Evolutionary conservation across 768 basidiomycete genomes (phyloP).

Genomic region (Tylopilus balloui): DNA sequence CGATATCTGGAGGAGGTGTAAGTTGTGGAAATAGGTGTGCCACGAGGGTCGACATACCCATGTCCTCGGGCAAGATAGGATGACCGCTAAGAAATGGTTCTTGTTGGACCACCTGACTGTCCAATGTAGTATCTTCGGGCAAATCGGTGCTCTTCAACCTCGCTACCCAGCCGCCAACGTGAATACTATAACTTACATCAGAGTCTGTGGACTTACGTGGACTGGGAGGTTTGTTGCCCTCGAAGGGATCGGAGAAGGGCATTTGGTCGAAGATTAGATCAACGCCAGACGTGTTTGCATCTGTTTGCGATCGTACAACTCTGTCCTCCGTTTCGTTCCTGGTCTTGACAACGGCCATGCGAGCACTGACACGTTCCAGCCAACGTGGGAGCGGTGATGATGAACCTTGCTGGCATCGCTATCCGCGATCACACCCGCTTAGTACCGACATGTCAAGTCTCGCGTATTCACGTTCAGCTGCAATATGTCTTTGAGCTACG

Average conservation of each 20-base stretch:
- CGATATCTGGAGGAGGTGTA: constrained; percentile 28
- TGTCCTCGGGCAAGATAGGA: constrained; percentile 29
- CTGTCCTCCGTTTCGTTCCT: not conserved
- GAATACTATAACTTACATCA: not conserved
- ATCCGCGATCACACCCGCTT: too few species aligned
- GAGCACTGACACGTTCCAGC: not conserved
- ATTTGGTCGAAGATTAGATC: not conserved
- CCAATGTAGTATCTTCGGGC: constrained; percentile 13
- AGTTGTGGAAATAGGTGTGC: not conserved
- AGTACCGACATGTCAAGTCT: not conserved
- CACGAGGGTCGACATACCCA: constrained; percentile 17
- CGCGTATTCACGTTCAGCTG: not conserved
- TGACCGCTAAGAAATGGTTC: constrained; percentile 26
- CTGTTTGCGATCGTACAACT: not conserved
- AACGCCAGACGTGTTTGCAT: not conserved
- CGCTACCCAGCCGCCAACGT: constrained; percentile 8
- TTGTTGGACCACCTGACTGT: not conserved
- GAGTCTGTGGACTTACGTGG: constrained; percentile 19
- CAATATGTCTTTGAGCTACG: not conserved
- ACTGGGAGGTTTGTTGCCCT: constrained; percentile 17
- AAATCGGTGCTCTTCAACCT: constrained; percentile 26
- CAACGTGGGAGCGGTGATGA: not conserved
- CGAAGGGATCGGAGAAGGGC: not conserved
- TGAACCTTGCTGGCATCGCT: too few species aligned
- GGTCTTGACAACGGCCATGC: not conserved